Evolutionary conservation across 805 yeast species (phyloP), one percentile per base, ranked within the genome.

Genomic region (Candida hungchunana): DNA sequence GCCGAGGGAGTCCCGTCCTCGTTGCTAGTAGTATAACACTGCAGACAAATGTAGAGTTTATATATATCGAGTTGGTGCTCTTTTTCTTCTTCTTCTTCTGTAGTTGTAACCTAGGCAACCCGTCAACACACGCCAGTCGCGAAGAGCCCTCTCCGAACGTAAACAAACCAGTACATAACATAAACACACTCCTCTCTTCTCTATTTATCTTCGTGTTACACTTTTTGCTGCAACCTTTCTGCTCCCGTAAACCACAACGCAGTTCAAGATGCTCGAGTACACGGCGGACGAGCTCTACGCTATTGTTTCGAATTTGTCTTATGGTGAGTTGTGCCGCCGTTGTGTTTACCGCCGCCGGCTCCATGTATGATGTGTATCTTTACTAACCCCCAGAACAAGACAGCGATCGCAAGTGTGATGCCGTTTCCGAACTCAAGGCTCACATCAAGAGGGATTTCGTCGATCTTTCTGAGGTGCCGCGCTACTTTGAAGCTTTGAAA

Each of bases 391-490:
- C 23, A 20, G 23, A 11, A 20, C n/a, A 26, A 48, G 57, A 44
- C 28, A n/a, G 24, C 8, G 51, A 52, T 3, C 24, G 39, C 26
- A 51, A 54, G 29, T 32, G 29, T 18, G 26, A 21, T 5, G 39
- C 40, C 5, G 30, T 59, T 36, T 26, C 53, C 26, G 60, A 62
- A 16, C 61, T 75, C 39, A 77, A 77, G 42, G 64, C 75, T 0
- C 75, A 67, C 44, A 74, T 77, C 39, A 77, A 77, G 43, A 59
- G 73, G 33, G 79, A 74, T 31, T 59, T 68, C 39, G 77, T 77
- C 22, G 71, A 75, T 35, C 46, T 75, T n/a, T 32, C 57, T 1
- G 63, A 66, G 32, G 79, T 73, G 4, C 73, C 74, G 10, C 51
- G 61, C 26, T 75, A 74, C 53, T 62, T 75, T 37, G 75, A 75